A percentile compares a stretch with the other conserved stretches of the same genome.
Evolutionary conservation across 306 rosid genomes (phyloP).

Genomic region (Medicago ruthenica): DNA sequence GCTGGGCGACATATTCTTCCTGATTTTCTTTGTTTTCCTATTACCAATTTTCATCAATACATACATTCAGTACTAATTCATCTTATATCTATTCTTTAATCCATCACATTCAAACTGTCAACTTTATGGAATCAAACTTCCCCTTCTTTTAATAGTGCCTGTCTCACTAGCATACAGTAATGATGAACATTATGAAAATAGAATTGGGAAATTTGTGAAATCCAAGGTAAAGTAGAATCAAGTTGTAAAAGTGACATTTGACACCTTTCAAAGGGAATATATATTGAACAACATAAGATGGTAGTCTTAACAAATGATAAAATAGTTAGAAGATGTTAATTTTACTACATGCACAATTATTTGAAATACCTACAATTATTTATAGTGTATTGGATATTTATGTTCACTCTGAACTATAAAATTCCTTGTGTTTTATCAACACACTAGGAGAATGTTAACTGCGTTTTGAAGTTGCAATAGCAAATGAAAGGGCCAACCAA

Average conservation of each 20-base stretch:
- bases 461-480: conserved; percentile 13
- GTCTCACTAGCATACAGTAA: too few species aligned
- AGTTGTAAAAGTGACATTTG: conserved; percentile 23
- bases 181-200: conserved; percentile 35
- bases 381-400: neutral
- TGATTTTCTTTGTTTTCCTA: neutral
- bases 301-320: conserved; percentile 6
- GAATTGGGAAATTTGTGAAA: conserved; percentile 23
- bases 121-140: conserved; percentile 31
- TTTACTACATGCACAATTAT: conserved; percentile 16
- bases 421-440: neutral
- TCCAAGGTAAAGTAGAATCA: conserved; percentile 22
- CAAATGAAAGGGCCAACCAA: conserved; percentile 15
- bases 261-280: conserved; percentile 29
- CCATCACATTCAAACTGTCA: conserved; percentile 16
- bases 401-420: too few species aligned
- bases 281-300: neutral
- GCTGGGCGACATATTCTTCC: neutral
- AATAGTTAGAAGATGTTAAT: conserved; percentile 4
- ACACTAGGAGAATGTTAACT: conserved; percentile 21
- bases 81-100: neutral
- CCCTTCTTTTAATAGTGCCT: conserved; percentile 16
- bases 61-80: neutral
- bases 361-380: conserved; percentile 19
- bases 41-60: neutral